phyloP scores from a whole-genome alignment of 2,329 filamentous ascomycete genomes.

The Fusarium pininemorale region DNA sequence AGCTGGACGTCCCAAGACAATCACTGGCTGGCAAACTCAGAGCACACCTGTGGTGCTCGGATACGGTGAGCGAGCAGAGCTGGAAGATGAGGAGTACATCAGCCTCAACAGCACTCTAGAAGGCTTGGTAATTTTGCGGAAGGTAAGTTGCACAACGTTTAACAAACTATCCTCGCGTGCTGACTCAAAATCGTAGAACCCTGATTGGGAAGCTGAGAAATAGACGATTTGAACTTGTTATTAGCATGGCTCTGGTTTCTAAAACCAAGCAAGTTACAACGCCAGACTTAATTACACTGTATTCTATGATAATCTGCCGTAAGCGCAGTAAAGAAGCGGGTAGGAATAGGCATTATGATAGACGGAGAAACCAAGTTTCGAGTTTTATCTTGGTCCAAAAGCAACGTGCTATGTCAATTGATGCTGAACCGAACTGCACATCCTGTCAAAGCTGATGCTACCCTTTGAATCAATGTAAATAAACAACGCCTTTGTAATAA shows the following conservation, averaged over 20 bases:
- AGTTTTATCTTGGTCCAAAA: constrained; percentile 28
- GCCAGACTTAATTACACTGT: constrained; percentile 44
- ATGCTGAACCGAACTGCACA: not conserved
- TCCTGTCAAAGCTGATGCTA: not conserved
- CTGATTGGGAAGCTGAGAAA: constrained; percentile 53
- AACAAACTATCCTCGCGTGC: not conserved
- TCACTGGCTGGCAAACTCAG: constrained; percentile 99
- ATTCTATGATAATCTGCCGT: constrained; percentile 47
- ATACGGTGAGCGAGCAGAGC: constrained; percentile 94
- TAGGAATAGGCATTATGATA: constrained; percentile 39
- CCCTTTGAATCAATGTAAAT: not conserved
- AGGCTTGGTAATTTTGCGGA: constrained; percentile 93
- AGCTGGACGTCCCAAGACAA: constrained; percentile 96
- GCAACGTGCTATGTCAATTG: constrained; percentile 2
- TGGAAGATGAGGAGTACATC: constrained; percentile 98
- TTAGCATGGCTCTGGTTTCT: constrained; percentile 29
- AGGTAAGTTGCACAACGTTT: constrained; percentile 68
- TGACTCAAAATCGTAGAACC: constrained; percentile 47
- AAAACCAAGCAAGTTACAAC: constrained; percentile 33
- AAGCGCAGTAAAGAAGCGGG: constrained; percentile 36
- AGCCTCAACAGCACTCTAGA: constrained; percentile 90
- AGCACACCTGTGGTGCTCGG: constrained; percentile 95
- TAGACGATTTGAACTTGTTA: constrained; percentile 39
- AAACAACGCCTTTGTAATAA: constrained; percentile 7
- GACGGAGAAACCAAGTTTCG: constrained; percentile 38